Evolutionary conservation across 805 yeast genomes (phyloP), one percentile per base, ranked within the genome.

Genomic region (Sugiyamaella chiloensis): DNA sequence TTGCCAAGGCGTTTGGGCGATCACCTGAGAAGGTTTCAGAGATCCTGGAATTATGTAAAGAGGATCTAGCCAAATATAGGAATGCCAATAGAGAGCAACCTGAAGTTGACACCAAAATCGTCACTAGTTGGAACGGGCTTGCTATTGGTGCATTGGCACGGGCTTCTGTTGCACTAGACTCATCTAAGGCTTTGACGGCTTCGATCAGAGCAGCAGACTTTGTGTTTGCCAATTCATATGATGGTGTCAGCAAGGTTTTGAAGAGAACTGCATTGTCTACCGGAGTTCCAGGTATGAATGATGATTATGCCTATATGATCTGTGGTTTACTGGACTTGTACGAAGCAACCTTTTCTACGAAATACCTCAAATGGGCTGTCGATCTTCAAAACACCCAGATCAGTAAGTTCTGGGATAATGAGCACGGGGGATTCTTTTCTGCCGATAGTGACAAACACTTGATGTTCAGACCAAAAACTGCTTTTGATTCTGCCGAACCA

Each of bases 401-500:
- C 26, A 37, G 35, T 26, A 51, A 52, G 35, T 67, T 69, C 47
- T 60, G 65, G 62, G 72, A 68, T 44, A 30, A 48, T 8, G 53
- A 58, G 11, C 51, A 60, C 12, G 65, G 68, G 4, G 71, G 66
- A 5, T 68, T 56, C 46, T 68, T 52, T 53, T 51, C 58, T 7
- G 27, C 49, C 24, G 45, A 50, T 8, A 36, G 34, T 16, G 46
- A 46, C n/a, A 47, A 55, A 9, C 54, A 59, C 39, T 56, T 65
- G 19, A 55, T 63, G 16, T 54, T 63, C 52, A 55, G 70, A n/a
- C 66, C 70, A 39, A 67, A 68, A 54, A 48, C 52, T 42, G 65
- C 62, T 12, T 62, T 62, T 32, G 73, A 69, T 44, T 47, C 62
- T 17, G 66, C 67, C 1, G 70, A 65, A 51, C 73, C 73, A 1